Conservation (phyloP, 768 basidiomycete species). For the Psilocybe azurescens region DNA sequence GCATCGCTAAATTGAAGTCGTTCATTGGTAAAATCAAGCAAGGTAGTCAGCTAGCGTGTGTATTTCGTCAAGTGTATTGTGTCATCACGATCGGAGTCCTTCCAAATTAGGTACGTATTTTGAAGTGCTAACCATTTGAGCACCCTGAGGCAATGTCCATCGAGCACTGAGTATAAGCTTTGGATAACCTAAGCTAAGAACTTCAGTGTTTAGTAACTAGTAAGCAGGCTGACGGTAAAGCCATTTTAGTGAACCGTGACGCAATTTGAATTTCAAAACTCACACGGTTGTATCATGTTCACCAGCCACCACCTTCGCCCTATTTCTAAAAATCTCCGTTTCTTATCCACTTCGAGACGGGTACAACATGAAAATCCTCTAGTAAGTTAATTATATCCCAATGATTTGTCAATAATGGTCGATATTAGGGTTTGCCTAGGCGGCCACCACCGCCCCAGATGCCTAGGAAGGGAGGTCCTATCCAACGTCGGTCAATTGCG, state of each 20-base stretch:
- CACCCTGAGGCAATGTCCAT: too few species aligned
- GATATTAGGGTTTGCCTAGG: constrained; percentile 36
- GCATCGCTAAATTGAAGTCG: neutral
- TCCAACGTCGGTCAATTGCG: constrained; percentile 61
- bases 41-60: too few species aligned
- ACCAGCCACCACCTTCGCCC: neutral
- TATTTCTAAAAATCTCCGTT: constrained; percentile 14
- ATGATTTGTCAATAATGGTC: neutral
- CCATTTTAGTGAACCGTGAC: neutral
- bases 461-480: constrained; percentile 59
- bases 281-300: neutral
- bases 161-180: too few species aligned
- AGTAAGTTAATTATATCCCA: constrained; percentile 34
- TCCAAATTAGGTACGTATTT: too few species aligned
- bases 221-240: too few species aligned
- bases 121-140: too few species aligned
- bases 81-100: too few species aligned
- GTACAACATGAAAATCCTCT: constrained; percentile 62
- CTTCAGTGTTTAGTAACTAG: too few species aligned
- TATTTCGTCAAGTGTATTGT: too few species aligned
- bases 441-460: constrained; percentile 55
- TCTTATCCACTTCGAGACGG: constrained; percentile 27
- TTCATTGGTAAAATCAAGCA: too few species aligned
- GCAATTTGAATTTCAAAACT: neutral
- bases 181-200: too few species aligned